Base-by-base conservation (phyloP, 768 basidiomycete genomes). In the Termitomyces sp. region DNA sequence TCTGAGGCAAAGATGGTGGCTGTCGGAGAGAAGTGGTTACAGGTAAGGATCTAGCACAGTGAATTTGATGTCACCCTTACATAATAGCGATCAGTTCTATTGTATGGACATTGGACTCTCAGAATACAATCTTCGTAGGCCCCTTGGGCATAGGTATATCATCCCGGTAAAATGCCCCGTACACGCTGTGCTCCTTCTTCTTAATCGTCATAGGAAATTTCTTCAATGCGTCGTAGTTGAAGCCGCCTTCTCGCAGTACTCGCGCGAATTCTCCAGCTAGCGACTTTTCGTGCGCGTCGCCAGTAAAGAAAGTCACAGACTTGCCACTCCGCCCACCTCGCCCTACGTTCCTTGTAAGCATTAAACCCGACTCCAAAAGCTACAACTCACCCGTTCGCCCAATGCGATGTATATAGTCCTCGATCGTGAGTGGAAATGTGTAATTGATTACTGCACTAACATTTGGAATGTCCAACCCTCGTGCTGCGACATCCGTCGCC, bases 161-260 rank as follows among this genome's bases (percentile, higher is more conserved):
- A 63, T 90, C 85, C 56, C 87, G 71, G 71, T 81, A 93, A 72
- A 92, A 93, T 6, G 89, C 90, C 5, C 95, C 95, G 64, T 97
- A 98, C 43, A 83, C 88, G 20, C 91, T 77, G 66, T 98, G 95
- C 64, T 88, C 84, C 80, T 86, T 92, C 80, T 98, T 98, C 79
- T 96, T 97, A 75, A 98, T 93, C 58, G 94, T 92, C 82, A 95
- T 92, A 52, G 94, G 93, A 78, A 97, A 98, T 66, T 87, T 86
- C 58, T 86, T 84, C 73, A 97, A 76, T 6, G 73, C 86, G 63
- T 89, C 84, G 49, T 86, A 82, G 57, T 88, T 83, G 61, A 90
- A 92, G 32, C 89, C 92, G 46, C 89, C 88, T 70, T 98, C 97
- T 53, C 88, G 76, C 55, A 98, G 78, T 42, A 99, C 92, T 8